Conservation (phyloP, 495 filamentous ascomycete genomes). For the Pyronema domesticum region DNA sequence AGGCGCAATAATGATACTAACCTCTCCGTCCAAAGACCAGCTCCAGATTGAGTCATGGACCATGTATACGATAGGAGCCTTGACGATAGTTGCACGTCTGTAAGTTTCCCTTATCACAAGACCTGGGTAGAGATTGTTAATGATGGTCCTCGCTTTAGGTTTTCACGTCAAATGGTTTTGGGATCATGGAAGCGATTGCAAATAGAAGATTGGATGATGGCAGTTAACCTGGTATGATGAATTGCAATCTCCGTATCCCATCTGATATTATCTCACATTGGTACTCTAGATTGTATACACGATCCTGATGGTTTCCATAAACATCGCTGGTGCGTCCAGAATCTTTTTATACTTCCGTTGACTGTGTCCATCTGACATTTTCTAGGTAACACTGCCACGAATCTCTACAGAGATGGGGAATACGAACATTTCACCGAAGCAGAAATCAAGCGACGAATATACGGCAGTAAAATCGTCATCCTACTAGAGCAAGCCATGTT, state of each 20-base stretch:
- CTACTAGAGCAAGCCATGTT: slow-evolving; percentile 31
- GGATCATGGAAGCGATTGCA: slow-evolving; percentile 32
- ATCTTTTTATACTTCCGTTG: background rate
- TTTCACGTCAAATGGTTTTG: slow-evolving; percentile 29
- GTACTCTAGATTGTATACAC: slow-evolving; percentile 34
- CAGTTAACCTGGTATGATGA: slow-evolving; percentile 33
- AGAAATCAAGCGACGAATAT: slow-evolving; percentile 31
- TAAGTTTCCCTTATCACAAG: slow-evolving; percentile 19
- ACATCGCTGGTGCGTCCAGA: slow-evolving; percentile 28
- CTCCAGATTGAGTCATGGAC: slow-evolving; percentile 33
- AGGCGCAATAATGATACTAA: background rate
- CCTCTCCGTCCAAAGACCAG: slow-evolving; percentile 25
- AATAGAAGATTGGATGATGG: slow-evolving; percentile 42
- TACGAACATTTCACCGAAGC: slow-evolving; percentile 30
- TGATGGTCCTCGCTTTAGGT: no score
- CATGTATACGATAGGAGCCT: slow-evolving; percentile 30
- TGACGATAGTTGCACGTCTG: slow-evolving; percentile 29
- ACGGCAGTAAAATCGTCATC: slow-evolving; percentile 40
- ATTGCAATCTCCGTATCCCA: background rate
- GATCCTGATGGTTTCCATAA: slow-evolving; percentile 36
- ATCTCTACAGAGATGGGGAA: slow-evolving; percentile 40
- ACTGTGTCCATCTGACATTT: no score
- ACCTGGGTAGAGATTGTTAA: no score
- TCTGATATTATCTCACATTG: background rate
- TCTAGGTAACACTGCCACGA: slow-evolving; percentile 33